Conservation (phyloP, 2,329 filamentous ascomycete species). For the Achaetomium macrosporum region DNA sequence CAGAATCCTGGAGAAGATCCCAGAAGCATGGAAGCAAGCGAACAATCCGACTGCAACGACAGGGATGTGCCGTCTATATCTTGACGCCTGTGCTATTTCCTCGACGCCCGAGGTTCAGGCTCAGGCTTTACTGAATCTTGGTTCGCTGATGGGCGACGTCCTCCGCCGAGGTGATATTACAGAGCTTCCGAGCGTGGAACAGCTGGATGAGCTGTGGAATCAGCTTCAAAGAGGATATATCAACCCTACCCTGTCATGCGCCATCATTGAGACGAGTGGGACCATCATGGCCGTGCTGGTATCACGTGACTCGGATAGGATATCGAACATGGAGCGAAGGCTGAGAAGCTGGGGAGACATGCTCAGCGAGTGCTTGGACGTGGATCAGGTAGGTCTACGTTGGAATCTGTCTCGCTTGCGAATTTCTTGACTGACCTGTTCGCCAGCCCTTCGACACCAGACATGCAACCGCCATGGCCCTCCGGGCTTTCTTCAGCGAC, state of each 20-base stretch:
- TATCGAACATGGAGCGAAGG: constrained; percentile 7
- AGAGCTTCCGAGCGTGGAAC: constrained; percentile 30
- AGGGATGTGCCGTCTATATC: constrained; percentile 38
- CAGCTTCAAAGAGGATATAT: constrained; percentile 28
- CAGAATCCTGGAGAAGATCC: constrained; percentile 37
- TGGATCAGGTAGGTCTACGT: constrained; percentile 20
- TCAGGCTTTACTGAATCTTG: constrained; percentile 43
- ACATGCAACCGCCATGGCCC: constrained; percentile 51
- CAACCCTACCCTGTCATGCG: constrained; percentile 44
- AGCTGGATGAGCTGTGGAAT: constrained; percentile 38
- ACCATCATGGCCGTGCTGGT: constrained; percentile 36
- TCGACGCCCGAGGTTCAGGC: constrained; percentile 41
- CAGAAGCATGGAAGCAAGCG: constrained; percentile 26
- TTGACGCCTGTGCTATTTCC: constrained; percentile 35
- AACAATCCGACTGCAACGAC: constrained; percentile 2
- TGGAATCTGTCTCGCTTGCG: background rate
- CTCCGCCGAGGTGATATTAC: constrained; percentile 27
- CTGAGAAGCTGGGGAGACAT: constrained; percentile 21
- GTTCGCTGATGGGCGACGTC: constrained; percentile 38
- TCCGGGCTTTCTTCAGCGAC: constrained; percentile 44
- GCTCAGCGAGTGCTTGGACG: constrained; percentile 20
- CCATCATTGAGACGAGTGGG: constrained; percentile 43
- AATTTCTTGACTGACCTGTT: background rate
- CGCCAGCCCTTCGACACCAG: constrained; percentile 59
- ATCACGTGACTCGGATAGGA: background rate